Conservation (phyloP, 2,329 filamentous ascomycete genomes). For the Cladosporium sp. region DNA sequence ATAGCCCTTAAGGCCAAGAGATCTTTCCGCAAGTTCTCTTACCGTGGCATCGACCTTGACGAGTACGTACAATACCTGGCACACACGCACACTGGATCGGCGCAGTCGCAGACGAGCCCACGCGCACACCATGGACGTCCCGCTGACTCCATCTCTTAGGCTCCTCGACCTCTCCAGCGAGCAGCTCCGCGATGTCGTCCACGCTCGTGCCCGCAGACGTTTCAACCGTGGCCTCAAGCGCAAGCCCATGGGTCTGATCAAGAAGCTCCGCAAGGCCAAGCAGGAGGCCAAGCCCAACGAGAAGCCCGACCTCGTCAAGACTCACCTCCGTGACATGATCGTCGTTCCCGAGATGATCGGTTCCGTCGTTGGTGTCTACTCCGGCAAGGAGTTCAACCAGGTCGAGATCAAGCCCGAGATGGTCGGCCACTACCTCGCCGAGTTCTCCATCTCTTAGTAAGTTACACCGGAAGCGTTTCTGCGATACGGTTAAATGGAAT, state of each 20-base stretch:
- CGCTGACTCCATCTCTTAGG: constrained; percentile 42
- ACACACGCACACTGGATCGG: background rate
- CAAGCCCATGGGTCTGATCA: constrained; percentile 99
- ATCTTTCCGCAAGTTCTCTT: constrained; percentile 99
- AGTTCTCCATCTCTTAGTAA: constrained; percentile 99
- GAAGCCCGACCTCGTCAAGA: constrained; percentile 99
- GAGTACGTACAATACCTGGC: constrained; percentile 66
- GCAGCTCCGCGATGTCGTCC: constrained; percentile 98
- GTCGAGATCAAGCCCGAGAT: constrained; percentile 99
- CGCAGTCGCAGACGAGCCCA: constrained; percentile 13
- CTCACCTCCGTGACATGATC: constrained; percentile 99
- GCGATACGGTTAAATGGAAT: background rate
- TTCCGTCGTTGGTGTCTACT: constrained; percentile 98
- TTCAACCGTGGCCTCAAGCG: constrained; percentile 99
- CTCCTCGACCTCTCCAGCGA: constrained; percentile 98
- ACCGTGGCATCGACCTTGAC: constrained; percentile 99
- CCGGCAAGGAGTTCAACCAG: constrained; percentile 99
- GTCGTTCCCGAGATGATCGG: constrained; percentile 99
- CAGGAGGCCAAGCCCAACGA: constrained; percentile 98
- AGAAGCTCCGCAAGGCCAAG: constrained; percentile 99
- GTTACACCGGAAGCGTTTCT: constrained; percentile 44
- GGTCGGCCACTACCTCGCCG: constrained; percentile 98
- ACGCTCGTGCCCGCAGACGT: constrained; percentile 95
- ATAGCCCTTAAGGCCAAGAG: constrained; percentile 98
- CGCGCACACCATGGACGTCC: constrained; percentile 41